These are phyloP conservation scores for Arabidopsis thaliana DNA, from an alignment of 345 rosid genomes.

Conservation along the genomic window DNA sequence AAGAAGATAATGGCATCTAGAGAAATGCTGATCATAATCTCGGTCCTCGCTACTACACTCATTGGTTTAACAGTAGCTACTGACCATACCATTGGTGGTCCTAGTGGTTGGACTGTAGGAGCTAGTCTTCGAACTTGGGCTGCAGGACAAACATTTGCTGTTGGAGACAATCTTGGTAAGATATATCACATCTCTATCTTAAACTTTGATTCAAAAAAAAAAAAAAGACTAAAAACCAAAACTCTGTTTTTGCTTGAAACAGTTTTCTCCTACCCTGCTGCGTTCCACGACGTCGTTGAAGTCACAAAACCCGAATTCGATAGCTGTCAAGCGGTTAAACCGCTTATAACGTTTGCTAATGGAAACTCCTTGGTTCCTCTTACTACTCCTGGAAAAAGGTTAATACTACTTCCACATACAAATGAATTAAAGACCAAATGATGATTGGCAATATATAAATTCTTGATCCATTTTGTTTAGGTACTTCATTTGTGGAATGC, in stretches of 20 bases:
- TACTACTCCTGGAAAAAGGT: constrained; percentile 64
- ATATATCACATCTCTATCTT: neutral
- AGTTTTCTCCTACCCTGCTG: constrained; percentile 58
- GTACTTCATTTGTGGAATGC: constrained; percentile 75
- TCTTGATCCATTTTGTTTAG: constrained; percentile 36
- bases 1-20: constrained; percentile 34
- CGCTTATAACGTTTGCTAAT: constrained; percentile 50
- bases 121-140: constrained; percentile 63
- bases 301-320: constrained; percentile 64
- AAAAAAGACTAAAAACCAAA: constrained; percentile 8
- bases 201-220: neutral
- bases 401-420: constrained; percentile 7
- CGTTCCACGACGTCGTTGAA: constrained; percentile 64
- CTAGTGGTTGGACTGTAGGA: constrained; percentile 67
- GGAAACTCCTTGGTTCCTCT: constrained; percentile 65
- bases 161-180: constrained; percentile 73
- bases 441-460: neutral
- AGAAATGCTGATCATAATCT: constrained; percentile 36
- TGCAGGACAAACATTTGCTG: constrained; percentile 53
- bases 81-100: constrained; percentile 64
- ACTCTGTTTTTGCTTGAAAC: constrained; percentile 35
- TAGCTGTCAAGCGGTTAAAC: constrained; percentile 55
- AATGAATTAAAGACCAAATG: neutral
- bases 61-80: constrained; percentile 59
- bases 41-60: constrained; percentile 47